Base-by-base conservation (phyloP, 345 rosid genomes). In the Citrus glauca region DNA sequence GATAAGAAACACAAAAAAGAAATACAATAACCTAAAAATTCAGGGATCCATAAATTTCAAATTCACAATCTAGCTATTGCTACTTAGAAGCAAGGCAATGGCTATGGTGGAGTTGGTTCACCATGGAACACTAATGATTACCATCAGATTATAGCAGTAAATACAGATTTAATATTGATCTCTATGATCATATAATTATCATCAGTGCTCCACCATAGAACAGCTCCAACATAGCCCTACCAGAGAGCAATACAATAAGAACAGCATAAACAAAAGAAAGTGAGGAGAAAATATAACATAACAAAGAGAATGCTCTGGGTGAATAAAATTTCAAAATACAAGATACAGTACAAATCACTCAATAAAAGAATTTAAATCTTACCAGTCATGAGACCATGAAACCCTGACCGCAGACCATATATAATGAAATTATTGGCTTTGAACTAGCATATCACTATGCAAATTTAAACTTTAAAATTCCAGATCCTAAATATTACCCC, bases 191-290 rank as follows among this genome's bases (percentile, higher is more conserved):
- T 32, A 32, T 32, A 32, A 32, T 32, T 32, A 32, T 32, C 33
- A 32, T 32, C 33, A 4, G 33, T 32, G 5, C 33, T 32, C 33
- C 33, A 32, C 33, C 5, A 0, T 32, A 35, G 1, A 35, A 0
- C 37, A 35, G 37, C 0, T 1, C 37, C 1, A 35, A 6, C 37
- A 35, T 35, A 35, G 1, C 37, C 37, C 7, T 0, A 6, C 7
- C 40, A 7, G 0, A 37, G 13, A 2, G 13, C 45, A 40, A 40
- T 40, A 40, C 45, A 40, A 2, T 9, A 40, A 40, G 13, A 40
- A 40, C 45, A 40, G 13, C 45, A 40, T 40, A 9, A 40, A 9
- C 45, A 9, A 40, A 40, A 40, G 45, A 40, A 0, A 40, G 45
- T 9, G 45, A 9, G 45, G 45, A 40, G 45, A 40, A 40, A 40